phyloP scores from a whole-genome alignment of 225 moss, liverwort and hornwort species.

The Sphagnum contortum region DNA sequence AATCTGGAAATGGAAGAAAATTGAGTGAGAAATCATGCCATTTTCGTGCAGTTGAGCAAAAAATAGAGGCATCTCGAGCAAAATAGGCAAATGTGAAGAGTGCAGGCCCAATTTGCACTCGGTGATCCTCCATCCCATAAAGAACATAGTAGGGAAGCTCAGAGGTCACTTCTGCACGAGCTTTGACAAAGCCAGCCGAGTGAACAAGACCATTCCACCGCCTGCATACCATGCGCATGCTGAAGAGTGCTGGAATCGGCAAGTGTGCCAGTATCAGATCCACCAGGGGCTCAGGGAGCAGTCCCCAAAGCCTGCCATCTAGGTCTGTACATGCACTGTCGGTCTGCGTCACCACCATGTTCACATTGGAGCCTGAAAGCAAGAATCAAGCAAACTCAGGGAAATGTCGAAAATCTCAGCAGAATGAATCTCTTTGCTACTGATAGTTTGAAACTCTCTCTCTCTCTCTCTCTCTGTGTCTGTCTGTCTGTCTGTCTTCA shows the following conservation, averaged over 20 bases:
- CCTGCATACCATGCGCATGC: slow-evolving; percentile 27
- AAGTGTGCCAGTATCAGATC: slow-evolving; percentile 37
- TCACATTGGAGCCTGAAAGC: slow-evolving; percentile 5
- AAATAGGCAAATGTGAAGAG: slow-evolving; percentile 48
- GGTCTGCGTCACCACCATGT: neutral
- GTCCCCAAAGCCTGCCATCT: slow-evolving; percentile 21
- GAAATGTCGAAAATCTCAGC: neutral
- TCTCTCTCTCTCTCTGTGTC: too few relatives aligned
- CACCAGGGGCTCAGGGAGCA: slow-evolving; percentile 25
- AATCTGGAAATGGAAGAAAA: slow-evolving; percentile 28
- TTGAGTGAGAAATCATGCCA: slow-evolving; percentile 33
- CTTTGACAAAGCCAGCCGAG: slow-evolving; percentile 22
- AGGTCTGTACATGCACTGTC: slow-evolving; percentile 10
- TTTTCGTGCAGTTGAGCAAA: slow-evolving; percentile 26
- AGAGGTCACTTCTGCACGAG: slow-evolving; percentile 4
- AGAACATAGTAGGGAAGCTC: slow-evolving; percentile 35
- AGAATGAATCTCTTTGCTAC: neutral
- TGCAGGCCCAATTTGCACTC: slow-evolving; percentile 33
- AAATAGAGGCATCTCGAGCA: slow-evolving; percentile 35
- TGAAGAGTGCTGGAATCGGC: slow-evolving; percentile 23
- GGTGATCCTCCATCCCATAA: slow-evolving; percentile 39
- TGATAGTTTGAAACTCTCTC: neutral
- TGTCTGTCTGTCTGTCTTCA: too few relatives aligned
- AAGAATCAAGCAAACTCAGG: neutral
- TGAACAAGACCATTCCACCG: slow-evolving; percentile 39